These are phyloP conservation scores for Xylariaceae sp. DNA, from an alignment of 2,329 filamentous ascomycete species.

Conservation along the genomic window DNA sequence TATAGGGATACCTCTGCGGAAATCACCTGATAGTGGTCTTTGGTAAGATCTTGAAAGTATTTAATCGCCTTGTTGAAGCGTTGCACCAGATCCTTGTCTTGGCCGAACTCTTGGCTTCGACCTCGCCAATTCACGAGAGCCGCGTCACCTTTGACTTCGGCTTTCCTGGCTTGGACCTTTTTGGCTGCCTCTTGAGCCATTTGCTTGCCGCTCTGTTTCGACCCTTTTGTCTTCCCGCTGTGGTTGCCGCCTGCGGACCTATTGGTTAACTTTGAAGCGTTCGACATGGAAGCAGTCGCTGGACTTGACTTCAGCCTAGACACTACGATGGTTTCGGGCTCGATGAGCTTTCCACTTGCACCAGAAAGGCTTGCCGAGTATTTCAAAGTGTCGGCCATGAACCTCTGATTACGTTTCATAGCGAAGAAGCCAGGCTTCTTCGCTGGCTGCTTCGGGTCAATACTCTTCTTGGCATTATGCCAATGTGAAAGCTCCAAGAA, in stretches of 20 bases:
- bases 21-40: slow-evolving; percentile 23
- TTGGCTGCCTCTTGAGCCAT: slow-evolving; percentile 31
- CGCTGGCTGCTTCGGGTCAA: slow-evolving; percentile 35
- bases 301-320: background rate
- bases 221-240: slow-evolving; percentile 18
- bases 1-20: slow-evolving; percentile 32
- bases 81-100: slow-evolving; percentile 35
- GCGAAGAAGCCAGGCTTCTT: slow-evolving; percentile 27
- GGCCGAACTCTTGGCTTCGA: slow-evolving; percentile 42
- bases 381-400: slow-evolving; percentile 62
- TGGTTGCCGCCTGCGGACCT: slow-evolving; percentile 1
- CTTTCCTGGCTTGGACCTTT: slow-evolving; percentile 31
- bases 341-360: slow-evolving; percentile 55
- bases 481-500: slow-evolving; percentile 53
- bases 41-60: slow-evolving; percentile 39
- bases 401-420: slow-evolving; percentile 53
- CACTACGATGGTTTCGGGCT: slow-evolving; percentile 61
- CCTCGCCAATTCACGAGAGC: slow-evolving; percentile 40
- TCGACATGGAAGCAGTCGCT: too few relatives aligned
- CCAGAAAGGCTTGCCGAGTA: slow-evolving; percentile 70
- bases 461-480: slow-evolving; percentile 54
- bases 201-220: slow-evolving; percentile 28
- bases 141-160: slow-evolving; percentile 20
- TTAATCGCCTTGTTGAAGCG: slow-evolving; percentile 46
- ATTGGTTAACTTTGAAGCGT: background rate